phyloP scores from a whole-genome alignment of 441 rosid species.

The Mallotus repandus region DNA sequence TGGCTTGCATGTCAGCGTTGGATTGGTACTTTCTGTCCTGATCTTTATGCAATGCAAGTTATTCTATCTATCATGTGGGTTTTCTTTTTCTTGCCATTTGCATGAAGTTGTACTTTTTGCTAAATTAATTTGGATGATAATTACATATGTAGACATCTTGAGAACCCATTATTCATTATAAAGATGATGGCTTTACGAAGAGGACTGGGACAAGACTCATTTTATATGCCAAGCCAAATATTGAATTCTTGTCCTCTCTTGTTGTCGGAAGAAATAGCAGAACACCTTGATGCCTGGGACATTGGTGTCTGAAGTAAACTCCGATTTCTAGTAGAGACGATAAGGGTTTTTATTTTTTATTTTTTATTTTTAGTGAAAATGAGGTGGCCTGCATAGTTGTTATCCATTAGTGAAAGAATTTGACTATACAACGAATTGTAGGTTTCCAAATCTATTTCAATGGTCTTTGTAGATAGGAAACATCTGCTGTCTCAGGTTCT shows the following conservation, averaged over 20 bases:
- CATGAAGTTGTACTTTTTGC: too few relatives aligned
- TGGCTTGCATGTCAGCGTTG: neutral
- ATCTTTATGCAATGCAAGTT: conserved; percentile 6
- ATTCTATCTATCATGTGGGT: neutral
- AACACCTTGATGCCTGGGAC: neutral
- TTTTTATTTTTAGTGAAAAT: neutral
- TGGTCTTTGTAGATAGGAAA: neutral
- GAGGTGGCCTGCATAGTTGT: conserved; percentile 2
- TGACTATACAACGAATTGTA: neutral
- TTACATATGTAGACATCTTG: too few relatives aligned
- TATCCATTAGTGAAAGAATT: conserved; percentile 4
- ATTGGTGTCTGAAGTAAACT: conserved; percentile 11
- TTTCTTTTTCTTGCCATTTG: neutral
- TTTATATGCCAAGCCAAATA: neutral
- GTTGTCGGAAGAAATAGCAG: neutral
- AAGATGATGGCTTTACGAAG: conserved; percentile 6
- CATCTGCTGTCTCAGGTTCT: neutral
- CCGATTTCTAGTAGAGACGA: neutral
- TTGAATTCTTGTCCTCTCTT: neutral
- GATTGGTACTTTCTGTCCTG: conserved; percentile 9
- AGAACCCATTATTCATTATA: neutral
- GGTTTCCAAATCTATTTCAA: neutral
- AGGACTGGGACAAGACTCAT: neutral
- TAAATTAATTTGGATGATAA: too few relatives aligned
- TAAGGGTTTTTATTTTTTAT: neutral